Evolutionary conservation across 2,329 filamentous ascomycete species (phyloP).

Genomic region (Pseudocercospora ulei): DNA sequence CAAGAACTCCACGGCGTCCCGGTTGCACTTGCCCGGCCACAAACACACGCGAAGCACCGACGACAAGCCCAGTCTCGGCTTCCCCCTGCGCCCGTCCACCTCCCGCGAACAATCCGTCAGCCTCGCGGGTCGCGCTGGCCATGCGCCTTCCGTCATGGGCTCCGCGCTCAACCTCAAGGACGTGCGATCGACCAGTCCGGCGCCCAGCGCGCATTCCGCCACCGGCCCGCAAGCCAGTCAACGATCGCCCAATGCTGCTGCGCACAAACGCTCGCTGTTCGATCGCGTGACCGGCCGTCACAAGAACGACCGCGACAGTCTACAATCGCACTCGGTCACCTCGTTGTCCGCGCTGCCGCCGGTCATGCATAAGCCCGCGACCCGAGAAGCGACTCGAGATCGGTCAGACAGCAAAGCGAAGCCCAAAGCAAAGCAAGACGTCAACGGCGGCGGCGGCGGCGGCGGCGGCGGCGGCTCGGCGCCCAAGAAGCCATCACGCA

Average conservation of each 20-base stretch:
- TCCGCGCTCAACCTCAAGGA: slow-evolving; percentile 44
- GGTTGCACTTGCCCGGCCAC: slow-evolving; percentile 57
- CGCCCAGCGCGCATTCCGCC: slow-evolving; percentile 61
- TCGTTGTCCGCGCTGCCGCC: slow-evolving; percentile 24
- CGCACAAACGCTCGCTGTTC: slow-evolving; percentile 46
- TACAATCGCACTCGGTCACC: slow-evolving; percentile 38
- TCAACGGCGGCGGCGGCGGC: slow-evolving; percentile 20
- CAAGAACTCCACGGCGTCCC: slow-evolving; percentile 41
- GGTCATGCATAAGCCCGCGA: slow-evolving; percentile 33
- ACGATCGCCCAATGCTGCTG: slow-evolving; percentile 46
- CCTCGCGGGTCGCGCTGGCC: slow-evolving; percentile 47
- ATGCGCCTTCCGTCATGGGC: slow-evolving; percentile 39
- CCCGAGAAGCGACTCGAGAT: slow-evolving; percentile 14
- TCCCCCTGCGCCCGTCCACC: slow-evolving; percentile 58
- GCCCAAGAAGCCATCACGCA: slow-evolving; percentile 35
- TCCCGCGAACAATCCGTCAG: slow-evolving; percentile 64
- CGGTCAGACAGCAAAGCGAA: slow-evolving; percentile 27
- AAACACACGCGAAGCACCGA: slow-evolving; percentile 59
- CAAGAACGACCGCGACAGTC: slow-evolving; percentile 39
- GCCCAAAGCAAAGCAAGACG: slow-evolving; percentile 20
- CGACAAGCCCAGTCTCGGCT: slow-evolving; percentile 43
- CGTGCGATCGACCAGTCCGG: slow-evolving; percentile 67
- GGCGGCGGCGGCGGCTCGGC: slow-evolving; percentile 9
- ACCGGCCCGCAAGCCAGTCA: slow-evolving; percentile 44
- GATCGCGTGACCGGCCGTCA: slow-evolving; percentile 46